These are phyloP conservation scores for Opeltia flavorubescens DNA, from an alignment of 495 filamentous ascomycete genomes.

Conservation along the genomic window DNA sequence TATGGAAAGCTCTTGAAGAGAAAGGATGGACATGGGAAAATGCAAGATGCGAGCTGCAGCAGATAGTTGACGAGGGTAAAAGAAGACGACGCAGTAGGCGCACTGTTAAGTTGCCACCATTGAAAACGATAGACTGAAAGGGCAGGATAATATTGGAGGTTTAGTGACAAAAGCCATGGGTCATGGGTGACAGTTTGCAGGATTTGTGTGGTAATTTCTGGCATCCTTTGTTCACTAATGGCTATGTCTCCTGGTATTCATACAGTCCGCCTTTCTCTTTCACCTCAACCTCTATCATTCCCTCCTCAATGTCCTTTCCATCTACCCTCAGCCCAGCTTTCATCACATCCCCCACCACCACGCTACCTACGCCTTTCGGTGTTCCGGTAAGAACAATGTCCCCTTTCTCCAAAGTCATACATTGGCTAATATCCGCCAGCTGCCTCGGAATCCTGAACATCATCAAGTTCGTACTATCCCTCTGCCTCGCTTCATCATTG, in stretches of 20 bases:
- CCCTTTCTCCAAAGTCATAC: slow-evolving; percentile 87
- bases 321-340: slow-evolving; percentile 65
- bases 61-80: slow-evolving; percentile 5
- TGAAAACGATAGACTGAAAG: neutral
- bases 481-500: slow-evolving; percentile 57
- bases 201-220: too few relatives aligned
- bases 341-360: slow-evolving; percentile 80
- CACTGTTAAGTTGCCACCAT: neutral
- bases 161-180: too few relatives aligned
- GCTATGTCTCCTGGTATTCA: slow-evolving; percentile 27
- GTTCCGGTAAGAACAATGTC: slow-evolving; percentile 92
- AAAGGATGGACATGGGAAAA: slow-evolving; percentile 18
- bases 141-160: too few relatives aligned
- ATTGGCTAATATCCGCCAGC: slow-evolving; percentile 75
- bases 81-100: slow-evolving; percentile 5
- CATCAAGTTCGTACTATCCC: slow-evolving; percentile 83
- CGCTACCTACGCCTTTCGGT: slow-evolving; percentile 86
- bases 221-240: neutral
- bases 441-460: slow-evolving; percentile 78
- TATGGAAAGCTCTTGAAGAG: slow-evolving; percentile 14
- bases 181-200: too few relatives aligned
- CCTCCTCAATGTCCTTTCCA: slow-evolving; percentile 77
- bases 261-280: slow-evolving; percentile 45
- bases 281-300: slow-evolving; percentile 69
- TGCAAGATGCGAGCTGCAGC: slow-evolving; percentile 5